Evolutionary conservation across 345 rosid species (phyloP).

Genomic region (Toxicodendron radicans): DNA sequence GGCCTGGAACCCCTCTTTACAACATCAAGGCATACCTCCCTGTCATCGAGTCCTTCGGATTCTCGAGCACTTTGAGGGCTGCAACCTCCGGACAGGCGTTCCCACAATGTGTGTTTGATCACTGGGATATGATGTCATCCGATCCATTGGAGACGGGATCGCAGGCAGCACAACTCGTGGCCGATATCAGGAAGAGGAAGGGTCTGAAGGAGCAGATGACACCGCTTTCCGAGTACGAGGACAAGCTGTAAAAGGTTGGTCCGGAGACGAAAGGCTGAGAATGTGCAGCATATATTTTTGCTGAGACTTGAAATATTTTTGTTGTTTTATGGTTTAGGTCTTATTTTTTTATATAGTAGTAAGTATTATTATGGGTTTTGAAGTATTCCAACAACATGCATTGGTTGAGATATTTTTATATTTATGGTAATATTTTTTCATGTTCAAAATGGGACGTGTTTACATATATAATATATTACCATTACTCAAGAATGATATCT

Average conservation of each 20-base stretch:
- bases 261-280: not conserved
- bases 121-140: conserved; percentile 70
- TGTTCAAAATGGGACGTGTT: no score
- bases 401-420: no score
- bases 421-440: no score
- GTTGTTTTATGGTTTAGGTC: no score
- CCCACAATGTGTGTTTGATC: conserved; percentile 85
- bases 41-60: conserved; percentile 76
- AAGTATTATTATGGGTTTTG: no score
- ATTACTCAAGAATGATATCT: no score
- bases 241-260: conserved; percentile 49
- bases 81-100: conserved; percentile 87
- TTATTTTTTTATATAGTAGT: no score
- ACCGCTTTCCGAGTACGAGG: conserved; percentile 56
- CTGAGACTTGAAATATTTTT: no score
- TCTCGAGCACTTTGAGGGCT: conserved; percentile 64
- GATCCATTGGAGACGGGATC: conserved; percentile 56
- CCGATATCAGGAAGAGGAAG: conserved; percentile 59
- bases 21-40: conserved; percentile 86
- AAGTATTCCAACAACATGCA: no score
- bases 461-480: no score
- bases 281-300: not conserved
- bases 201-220: conserved; percentile 70
- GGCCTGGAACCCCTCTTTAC: conserved; percentile 82
- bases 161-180: conserved; percentile 43